Percentiles rank a stretch among this genome's conserved stretches.
Conservation (phyloP, 176 grass and related monocot genomes). For the Stipa capillata region DNA sequence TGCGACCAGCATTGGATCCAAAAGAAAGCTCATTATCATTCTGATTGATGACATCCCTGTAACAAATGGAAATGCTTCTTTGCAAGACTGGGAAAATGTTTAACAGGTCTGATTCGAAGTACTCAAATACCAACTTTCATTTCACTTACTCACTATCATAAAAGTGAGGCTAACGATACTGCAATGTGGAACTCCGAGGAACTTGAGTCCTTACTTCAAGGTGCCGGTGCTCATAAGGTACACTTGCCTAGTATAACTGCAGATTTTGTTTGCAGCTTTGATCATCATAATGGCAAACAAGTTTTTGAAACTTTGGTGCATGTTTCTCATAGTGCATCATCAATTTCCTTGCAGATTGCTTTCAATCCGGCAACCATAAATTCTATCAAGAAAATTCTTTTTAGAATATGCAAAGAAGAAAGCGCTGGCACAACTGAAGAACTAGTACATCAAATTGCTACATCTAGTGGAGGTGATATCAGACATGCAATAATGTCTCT, state of each 20-base stretch:
- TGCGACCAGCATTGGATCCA: constrained; percentile 25
- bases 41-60: constrained; percentile 90
- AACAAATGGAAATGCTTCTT: constrained; percentile 67
- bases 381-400: constrained; percentile 80
- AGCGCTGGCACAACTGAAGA: constrained; percentile 45
- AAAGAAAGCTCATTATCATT: constrained; percentile 57
- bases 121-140: constrained; percentile 79
- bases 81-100: constrained; percentile 75
- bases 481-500: constrained; percentile 93
- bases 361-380: constrained; percentile 86
- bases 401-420: constrained; percentile 82
- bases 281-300: neutral
- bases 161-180: constrained; percentile 57
- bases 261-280: neutral
- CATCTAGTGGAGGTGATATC: constrained; percentile 84
- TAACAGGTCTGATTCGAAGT: constrained; percentile 54
- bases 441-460: constrained; percentile 73
- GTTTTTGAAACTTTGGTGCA: neutral
- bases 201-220: constrained; percentile 70
- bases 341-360: constrained; percentile 50
- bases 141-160: constrained; percentile 67
- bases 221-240: constrained; percentile 87
- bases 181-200: constrained; percentile 51
- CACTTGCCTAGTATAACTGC: constrained; percentile 12
- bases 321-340: neutral